Evolutionary conservation across 1,139 yeast species (phyloP), one percentile per base, ranked within the genome.

Genomic region (Blastobotrys raffinosifermentans): DNA sequence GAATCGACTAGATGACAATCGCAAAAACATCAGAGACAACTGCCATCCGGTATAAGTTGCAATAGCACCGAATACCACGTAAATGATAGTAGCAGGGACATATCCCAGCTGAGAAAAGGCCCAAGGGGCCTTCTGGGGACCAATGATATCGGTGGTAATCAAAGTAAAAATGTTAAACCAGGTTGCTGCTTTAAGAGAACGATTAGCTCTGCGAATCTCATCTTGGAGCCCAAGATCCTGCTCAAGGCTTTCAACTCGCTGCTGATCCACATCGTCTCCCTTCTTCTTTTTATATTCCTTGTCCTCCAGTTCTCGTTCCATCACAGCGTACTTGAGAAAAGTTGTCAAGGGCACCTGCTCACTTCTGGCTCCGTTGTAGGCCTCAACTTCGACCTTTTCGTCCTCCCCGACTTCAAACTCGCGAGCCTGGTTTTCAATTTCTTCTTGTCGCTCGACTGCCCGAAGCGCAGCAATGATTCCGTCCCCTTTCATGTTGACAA

Each of bases 61-160:
- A 40, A 50, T 45, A 14, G 52, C 41, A 38, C 67, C 68, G 29
- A 65, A 62, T 2, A 60, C 45, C 20, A 61, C 47, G 44, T 59
- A 65, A 7, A 65, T 47, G 21, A 62, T 57, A 33, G 58, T 49
- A 25, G 70, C 70, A 3, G 67, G 67, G 17, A 58, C 69, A 34
- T 58, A 63, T 11, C 69, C 70, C 41, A 65, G 51, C 38, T 61
- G 60, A 3, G 63, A 46, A 36, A 65, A 51, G 8, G 69, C 66
- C 43, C 60, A 64, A 2, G 69, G 69, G 17, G 69, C 66, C 35
- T 57, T 53, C 10, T 59, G 50, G 17, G 70, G 70, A 13, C 70
- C 70, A 23, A 65, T 54, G 30, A 65, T 63, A 49, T 65, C 70
- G 2, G 69, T 64, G 10, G 70, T 64, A 37, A 65, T 65, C 34